Conservation (phyloP, 495 filamentous ascomycete species). For the Penicillium turbatum region DNA sequence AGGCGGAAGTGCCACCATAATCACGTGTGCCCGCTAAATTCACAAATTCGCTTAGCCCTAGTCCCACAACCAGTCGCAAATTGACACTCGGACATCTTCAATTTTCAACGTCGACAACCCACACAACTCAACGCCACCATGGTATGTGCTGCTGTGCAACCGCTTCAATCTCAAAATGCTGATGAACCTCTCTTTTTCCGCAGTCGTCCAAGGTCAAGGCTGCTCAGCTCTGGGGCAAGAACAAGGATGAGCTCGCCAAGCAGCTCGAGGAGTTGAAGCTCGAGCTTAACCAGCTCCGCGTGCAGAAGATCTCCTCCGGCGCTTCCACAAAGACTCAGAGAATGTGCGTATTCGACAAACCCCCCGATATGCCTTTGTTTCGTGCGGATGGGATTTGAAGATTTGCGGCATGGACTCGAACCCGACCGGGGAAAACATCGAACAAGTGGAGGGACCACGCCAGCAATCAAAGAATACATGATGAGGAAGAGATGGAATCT, state of each 20-base stretch:
- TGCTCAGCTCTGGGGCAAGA: conserved; percentile 95
- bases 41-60: conserved; percentile 46
- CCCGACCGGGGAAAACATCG: conserved; percentile 4
- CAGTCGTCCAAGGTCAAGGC: conserved; percentile 95
- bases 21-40: conserved; percentile 42
- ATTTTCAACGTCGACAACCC: conserved; percentile 49
- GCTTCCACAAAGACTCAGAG: conserved; percentile 91
- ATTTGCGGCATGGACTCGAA: conserved; percentile 19
- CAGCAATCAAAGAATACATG: background rate
- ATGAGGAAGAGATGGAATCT: background rate
- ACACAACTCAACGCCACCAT: conserved; percentile 47
- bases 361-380: conserved; percentile 11
- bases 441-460: conserved; percentile 8
- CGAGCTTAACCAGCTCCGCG: conserved; percentile 87
- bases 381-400: conserved; percentile 17
- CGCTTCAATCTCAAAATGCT: conserved; percentile 15
- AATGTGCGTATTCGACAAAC: conserved; percentile 72
- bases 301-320: conserved; percentile 94
- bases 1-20: conserved; percentile 1
- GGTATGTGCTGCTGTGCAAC: conserved; percentile 34
- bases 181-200: conserved; percentile 16
- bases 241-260: conserved; percentile 93
- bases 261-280: conserved; percentile 91
- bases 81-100: conserved; percentile 46
- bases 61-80: conserved; percentile 50